Percentiles rank a stretch among this genome's conserved stretches.
These are phyloP conservation scores for Triticum urartu DNA, from an alignment of 176 grass and related monocot genomes.

Conservation along the genomic window DNA sequence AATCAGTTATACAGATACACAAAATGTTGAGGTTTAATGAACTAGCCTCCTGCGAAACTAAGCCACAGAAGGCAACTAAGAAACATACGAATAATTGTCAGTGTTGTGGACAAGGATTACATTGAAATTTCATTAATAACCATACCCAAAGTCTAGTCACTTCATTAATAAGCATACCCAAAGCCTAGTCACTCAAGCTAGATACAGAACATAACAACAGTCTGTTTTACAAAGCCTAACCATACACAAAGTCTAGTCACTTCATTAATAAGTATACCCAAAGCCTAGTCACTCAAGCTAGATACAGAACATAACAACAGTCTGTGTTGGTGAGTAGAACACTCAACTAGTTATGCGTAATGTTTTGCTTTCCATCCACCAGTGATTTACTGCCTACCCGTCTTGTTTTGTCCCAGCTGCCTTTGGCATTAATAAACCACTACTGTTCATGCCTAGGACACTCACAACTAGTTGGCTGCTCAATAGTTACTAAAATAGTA, in stretches of 20 bases:
- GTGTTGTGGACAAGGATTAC: neutral
- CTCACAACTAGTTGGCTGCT: neutral
- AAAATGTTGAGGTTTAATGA: neutral
- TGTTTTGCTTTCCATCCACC: neutral
- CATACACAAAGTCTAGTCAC: neutral
- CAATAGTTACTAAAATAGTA: neutral
- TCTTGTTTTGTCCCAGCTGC: neutral
- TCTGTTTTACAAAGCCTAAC: neutral
- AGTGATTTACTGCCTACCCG: neutral
- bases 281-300: neutral
- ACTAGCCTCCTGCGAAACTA: neutral
- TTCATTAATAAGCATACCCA: neutral
- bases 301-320: conserved; percentile 5
- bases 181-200: neutral
- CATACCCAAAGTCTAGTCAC: neutral
- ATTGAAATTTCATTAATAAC: neutral
- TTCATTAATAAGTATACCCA: neutral
- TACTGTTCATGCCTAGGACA: neutral
- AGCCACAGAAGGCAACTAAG: neutral
- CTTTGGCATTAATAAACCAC: neutral
- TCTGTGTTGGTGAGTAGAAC: neutral
- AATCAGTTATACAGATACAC: neutral
- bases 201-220: conserved; percentile 1
- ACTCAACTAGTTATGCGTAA: neutral
- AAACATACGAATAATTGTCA: neutral